A percentile compares a stretch with the other conserved stretches of the same genome.
These are phyloP conservation scores for Sisymbrium irio DNA, from an alignment of 345 rosid species.

Conservation along the genomic window DNA sequence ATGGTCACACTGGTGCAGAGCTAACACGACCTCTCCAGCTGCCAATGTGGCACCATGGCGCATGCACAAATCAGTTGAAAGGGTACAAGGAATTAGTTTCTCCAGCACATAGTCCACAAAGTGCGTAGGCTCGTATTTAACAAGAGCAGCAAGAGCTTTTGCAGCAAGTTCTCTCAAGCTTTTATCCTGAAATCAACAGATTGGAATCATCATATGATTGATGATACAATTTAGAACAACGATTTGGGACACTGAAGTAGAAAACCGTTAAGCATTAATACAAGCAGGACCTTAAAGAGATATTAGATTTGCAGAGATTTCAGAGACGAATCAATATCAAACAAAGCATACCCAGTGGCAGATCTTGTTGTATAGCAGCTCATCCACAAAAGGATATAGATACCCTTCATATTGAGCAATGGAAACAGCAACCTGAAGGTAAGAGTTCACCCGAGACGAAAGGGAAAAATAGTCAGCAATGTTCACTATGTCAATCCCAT, in stretches of 20 bases:
- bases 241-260: background rate
- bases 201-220: background rate
- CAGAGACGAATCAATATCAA: background rate
- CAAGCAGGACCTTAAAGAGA: background rate
- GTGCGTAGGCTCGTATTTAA: conserved; percentile 69
- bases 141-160: conserved; percentile 88
- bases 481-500: conserved; percentile 97
- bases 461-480: conserved; percentile 96
- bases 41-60: conserved; percentile 98
- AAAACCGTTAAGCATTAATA: background rate
- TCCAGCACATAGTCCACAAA: conserved; percentile 64
- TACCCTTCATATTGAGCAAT: conserved; percentile 84
- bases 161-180: conserved; percentile 90
- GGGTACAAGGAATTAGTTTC: conserved; percentile 74
- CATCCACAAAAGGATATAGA: conserved; percentile 87
- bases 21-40: conserved; percentile 76
- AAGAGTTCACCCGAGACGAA: conserved; percentile 82
- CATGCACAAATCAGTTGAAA: conserved; percentile 81
- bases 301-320: background rate
- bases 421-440: conserved; percentile 72
- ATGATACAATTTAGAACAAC: background rate
- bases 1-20: conserved; percentile 57
- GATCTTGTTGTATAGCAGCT: conserved; percentile 73
- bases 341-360: conserved; percentile 87
- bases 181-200: conserved; percentile 61